Evolutionary conservation across 106 monocot genomes (phyloP), one percentile per base, ranked within the genome.

Genomic region (Dioscorea dumetorum): DNA sequence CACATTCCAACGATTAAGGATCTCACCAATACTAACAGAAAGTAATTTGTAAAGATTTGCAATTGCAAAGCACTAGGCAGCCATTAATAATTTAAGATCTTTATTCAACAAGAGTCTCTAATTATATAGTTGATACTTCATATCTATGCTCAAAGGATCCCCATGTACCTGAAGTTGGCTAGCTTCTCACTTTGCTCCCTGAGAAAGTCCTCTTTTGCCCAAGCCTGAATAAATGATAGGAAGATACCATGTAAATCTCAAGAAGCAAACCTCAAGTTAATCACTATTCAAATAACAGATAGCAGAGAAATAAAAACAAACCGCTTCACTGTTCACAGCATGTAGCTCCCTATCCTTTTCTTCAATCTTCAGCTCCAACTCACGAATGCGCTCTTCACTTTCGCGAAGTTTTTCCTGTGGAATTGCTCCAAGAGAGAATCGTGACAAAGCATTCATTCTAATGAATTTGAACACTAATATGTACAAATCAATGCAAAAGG

Each of bases 171-270:
- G 75, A 88, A 82, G 31, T 75, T 83, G 31, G 93, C 93, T 18
- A 91, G 58, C 70, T 91, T 86, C 66, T 91, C 83, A 49, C 79
- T 91, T 33, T 91, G 91, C 59, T 87, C 91, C 58, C 86, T 81
- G 3, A 90, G 83, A 66, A 90, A 77, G 72, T 92, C 92, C 49
- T 92, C 88, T 72, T 92, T 88, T 22, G 85, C 91, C 91, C 95
- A 95, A 62, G 76, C 91, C 95, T 95, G 67, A 24, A 21, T 2
- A 70, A 20, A 61, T 56, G 54, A 58, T 49, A 61, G 67, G 49
- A 64, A 19, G 9, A 18, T 57, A n/a, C 16, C 6, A 58, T 49
- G n/a, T 32, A 23, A 33, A 58, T 56, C 4, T 57, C 28, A 56
- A 22, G 2, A 56, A 62, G 65, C n/a, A 58, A 18, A 22, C 20